These are phyloP conservation scores for Lodderomyces oxycetoniae DNA, from an alignment of 1,139 yeast genomes.

Conservation along the genomic window DNA sequence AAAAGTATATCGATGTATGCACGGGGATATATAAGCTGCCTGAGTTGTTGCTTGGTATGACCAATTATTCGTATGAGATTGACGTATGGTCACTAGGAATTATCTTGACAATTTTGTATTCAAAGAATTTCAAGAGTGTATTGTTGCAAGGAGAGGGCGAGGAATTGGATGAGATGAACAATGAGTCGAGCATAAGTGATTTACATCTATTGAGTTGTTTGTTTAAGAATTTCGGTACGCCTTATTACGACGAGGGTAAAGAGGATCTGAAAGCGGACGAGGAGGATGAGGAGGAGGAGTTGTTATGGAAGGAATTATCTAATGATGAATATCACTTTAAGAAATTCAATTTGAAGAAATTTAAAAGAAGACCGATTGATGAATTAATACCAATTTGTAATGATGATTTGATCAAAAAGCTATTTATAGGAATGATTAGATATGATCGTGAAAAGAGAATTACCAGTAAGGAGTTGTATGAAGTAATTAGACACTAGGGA, in stretches of 20 bases:
- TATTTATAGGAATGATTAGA: slow-evolving; percentile 25
- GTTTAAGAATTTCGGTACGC: slow-evolving; percentile 66
- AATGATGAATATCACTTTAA: slow-evolving; percentile 29
- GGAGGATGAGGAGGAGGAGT: slow-evolving; percentile 12
- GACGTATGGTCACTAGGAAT: slow-evolving; percentile 86
- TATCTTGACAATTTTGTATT: slow-evolving; percentile 55
- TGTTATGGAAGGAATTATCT: slow-evolving; percentile 38
- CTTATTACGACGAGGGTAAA: slow-evolving; percentile 27
- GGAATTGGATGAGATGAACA: slow-evolving; percentile 26
- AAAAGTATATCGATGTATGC: slow-evolving; percentile 66
- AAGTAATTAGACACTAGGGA: too few species aligned
- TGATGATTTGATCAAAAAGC: slow-evolving; percentile 12
- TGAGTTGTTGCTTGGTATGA: slow-evolving; percentile 69
- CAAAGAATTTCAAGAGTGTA: slow-evolving; percentile 40
- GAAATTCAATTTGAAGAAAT: slow-evolving; percentile 22
- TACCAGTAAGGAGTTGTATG: slow-evolving; percentile 9
- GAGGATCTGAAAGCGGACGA: neutral
- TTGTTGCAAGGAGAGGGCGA: slow-evolving; percentile 17
- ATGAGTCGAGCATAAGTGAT: slow-evolving; percentile 42
- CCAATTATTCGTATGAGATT: slow-evolving; percentile 54
- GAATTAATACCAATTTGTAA: slow-evolving; percentile 28
- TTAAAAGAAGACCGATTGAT: slow-evolving; percentile 14
- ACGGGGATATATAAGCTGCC: slow-evolving; percentile 82
- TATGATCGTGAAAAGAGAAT: slow-evolving; percentile 19
- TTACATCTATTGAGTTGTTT: slow-evolving; percentile 60